Conservation (phyloP, 805 yeast species). For the Wickerhamiella kurtzmanii region DNA sequence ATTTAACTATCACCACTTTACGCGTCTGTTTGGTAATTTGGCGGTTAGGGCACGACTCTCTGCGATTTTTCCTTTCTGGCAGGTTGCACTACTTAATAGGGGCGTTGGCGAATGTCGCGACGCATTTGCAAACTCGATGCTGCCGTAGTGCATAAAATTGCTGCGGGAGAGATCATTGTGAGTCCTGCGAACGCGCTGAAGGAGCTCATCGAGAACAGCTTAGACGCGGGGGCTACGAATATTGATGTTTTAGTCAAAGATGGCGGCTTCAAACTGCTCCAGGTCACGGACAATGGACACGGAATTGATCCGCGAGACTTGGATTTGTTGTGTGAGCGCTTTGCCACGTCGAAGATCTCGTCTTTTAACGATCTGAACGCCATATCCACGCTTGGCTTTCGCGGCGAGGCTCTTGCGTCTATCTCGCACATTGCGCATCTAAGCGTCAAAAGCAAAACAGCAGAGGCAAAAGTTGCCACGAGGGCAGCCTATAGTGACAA, state of each 20-base stretch:
- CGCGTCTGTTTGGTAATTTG: not conserved
- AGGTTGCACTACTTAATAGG: too few species aligned
- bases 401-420: constrained; percentile 94
- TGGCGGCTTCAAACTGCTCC: constrained; percentile 79
- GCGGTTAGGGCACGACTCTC: not conserved
- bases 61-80: too few species aligned
- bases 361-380: constrained; percentile 60
- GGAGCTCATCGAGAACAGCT: constrained; percentile 81
- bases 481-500: constrained; percentile 59
- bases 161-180: constrained; percentile 93
- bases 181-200: constrained; percentile 92
- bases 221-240: constrained; percentile 67
- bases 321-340: constrained; percentile 71
- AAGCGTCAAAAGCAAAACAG: constrained; percentile 63
- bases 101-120: too few species aligned
- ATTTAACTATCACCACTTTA: not conserved
- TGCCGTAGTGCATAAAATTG: constrained; percentile 74
- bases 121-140: constrained; percentile 39
- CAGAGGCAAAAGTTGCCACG: constrained; percentile 53
- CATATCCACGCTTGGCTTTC: constrained; percentile 76
- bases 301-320: constrained; percentile 67
- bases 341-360: constrained; percentile 75
- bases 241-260: constrained; percentile 77
- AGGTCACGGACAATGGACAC: constrained; percentile 76
- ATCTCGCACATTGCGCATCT: constrained; percentile 82